Conservation (phyloP, 169 alveolate genomes). For the Cystoisospora suis region DNA sequence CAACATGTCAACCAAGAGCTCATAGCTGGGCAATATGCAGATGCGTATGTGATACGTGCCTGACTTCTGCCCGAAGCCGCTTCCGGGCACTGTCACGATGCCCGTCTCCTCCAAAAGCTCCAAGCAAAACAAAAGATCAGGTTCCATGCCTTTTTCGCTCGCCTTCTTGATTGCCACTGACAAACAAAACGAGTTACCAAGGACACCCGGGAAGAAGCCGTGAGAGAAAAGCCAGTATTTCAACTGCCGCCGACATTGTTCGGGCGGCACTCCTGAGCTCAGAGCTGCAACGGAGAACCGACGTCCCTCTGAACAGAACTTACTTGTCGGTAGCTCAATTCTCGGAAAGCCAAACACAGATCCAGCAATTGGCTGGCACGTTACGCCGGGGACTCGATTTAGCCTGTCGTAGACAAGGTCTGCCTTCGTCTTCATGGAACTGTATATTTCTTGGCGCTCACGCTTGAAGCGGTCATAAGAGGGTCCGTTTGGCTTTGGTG, state of each 20-base stretch:
- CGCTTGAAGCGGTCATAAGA: constrained; percentile 67
- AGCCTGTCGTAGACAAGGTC: constrained; percentile 70
- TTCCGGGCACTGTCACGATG: constrained; percentile 84
- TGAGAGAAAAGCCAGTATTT: neutral
- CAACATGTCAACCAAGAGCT: neutral
- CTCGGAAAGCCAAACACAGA: constrained; percentile 58
- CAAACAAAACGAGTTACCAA: constrained; percentile 72
- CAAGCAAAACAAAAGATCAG: constrained; percentile 80
- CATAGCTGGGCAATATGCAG: constrained; percentile 73
- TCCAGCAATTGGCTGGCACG: constrained; percentile 40
- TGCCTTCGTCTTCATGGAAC: constrained; percentile 75
- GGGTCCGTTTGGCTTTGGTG: constrained; percentile 81
- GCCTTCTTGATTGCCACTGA: constrained; percentile 6
- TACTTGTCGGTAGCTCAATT: constrained; percentile 59
- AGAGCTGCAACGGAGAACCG: too few relatives aligned
- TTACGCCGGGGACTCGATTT: constrained; percentile 69
- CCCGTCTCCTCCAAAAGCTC: constrained; percentile 83
- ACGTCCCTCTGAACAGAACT: constrained; percentile 78
- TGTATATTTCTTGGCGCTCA: constrained; percentile 72
- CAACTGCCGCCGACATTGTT: neutral
- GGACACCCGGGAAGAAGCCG: constrained; percentile 61
- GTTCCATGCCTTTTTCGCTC: neutral
- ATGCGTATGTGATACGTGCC: constrained; percentile 84
- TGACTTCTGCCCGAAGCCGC: constrained; percentile 82
- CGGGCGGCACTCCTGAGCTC: neutral